Evolutionary conservation across 257 asterid genomes (phyloP).

Genomic region (Solanum bulbocastanum): DNA sequence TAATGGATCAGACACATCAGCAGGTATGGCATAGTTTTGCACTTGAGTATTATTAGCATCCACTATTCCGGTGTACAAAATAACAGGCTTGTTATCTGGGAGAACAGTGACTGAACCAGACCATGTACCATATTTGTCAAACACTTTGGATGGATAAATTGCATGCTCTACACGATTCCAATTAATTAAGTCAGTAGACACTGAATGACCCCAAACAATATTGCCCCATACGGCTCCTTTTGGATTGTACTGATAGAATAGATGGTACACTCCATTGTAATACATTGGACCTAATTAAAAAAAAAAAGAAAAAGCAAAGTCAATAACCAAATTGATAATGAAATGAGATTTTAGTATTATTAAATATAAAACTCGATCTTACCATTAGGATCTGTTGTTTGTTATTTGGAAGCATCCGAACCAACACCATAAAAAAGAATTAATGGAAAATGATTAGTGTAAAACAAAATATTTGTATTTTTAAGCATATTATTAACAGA

Average conservation of each 20-base stretch:
- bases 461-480: not conserved
- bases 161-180: not conserved
- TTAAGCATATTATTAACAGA: not conserved
- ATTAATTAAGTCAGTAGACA: not conserved
- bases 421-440: slow-evolving; percentile 5
- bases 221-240: not conserved
- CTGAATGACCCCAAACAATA: not conserved
- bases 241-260: not conserved
- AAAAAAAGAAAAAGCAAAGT: not conserved
- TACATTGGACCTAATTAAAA: not conserved
- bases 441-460: not conserved
- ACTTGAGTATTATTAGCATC: not conserved
- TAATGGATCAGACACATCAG: not conserved
- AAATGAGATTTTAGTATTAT: not conserved
- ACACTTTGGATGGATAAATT: not conserved
- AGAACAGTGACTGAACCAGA: not conserved
- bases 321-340: not conserved
- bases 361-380: not conserved
- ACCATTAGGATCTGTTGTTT: slow-evolving; percentile 62
- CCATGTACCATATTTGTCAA: not conserved
- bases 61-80: not conserved
- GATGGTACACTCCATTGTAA: not conserved
- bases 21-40: not conserved
- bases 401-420: slow-evolving; percentile 2
- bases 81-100: not conserved